Evolutionary conservation across 2,329 filamentous ascomycete genomes (phyloP).

Genomic region (Aspergillus calidoustus): DNA sequence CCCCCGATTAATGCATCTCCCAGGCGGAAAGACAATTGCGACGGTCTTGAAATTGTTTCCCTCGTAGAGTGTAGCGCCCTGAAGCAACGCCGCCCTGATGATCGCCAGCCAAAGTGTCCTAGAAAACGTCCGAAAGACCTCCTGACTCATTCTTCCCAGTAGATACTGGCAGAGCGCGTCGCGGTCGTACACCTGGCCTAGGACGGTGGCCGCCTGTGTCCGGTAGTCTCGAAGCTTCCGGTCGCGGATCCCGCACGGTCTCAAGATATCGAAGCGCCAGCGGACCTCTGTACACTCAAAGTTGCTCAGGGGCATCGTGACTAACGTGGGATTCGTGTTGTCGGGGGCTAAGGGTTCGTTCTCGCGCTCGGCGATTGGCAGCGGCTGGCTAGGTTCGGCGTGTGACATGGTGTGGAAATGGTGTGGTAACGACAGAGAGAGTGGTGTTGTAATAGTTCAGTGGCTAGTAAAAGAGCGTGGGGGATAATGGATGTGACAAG

Average conservation of each 20-base stretch:
- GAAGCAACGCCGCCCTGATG: not conserved
- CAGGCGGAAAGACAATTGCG: not conserved
- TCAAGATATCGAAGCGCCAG: too few relatives aligned
- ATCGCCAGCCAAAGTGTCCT: not conserved
- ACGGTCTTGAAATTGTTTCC: not conserved
- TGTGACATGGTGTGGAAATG: too few relatives aligned
- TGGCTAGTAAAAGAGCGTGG: not conserved
- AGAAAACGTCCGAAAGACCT: not conserved
- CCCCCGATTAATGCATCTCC: not conserved
- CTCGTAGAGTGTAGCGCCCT: not conserved
- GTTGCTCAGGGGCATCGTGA: too few relatives aligned
- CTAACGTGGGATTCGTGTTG: too few relatives aligned
- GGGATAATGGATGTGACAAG: not conserved
- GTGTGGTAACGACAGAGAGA: too few relatives aligned
- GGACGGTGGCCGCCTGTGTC: not conserved
- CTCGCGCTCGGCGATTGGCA: too few relatives aligned
- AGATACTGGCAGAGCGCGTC: not conserved
- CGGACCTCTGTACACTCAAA: too few relatives aligned
- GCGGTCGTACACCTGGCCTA: not conserved
- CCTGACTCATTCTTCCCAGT: not conserved
- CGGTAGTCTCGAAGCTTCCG: too few relatives aligned
- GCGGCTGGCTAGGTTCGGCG: too few relatives aligned
- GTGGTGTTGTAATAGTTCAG: not conserved
- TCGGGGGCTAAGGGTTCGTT: too few relatives aligned
- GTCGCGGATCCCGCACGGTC: too few relatives aligned